Base-by-base conservation (phyloP, 1,284 basidiomycete genomes). In the Ustilago esculenta region DNA sequence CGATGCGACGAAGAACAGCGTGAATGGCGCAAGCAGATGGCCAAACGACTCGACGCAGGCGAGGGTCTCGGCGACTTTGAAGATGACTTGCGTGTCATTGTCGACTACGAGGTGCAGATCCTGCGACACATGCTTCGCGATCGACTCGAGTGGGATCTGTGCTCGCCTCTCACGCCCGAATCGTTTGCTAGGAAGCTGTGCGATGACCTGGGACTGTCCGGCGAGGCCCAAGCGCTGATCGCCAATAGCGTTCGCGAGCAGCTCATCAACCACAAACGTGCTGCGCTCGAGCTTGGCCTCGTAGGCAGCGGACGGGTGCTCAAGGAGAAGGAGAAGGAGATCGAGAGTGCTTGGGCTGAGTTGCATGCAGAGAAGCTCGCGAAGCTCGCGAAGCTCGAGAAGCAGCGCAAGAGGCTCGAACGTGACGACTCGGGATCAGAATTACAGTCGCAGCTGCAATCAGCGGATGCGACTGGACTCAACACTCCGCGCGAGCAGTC, bases 61-160 rank as follows among this genome's bases (percentile, higher is more conserved):
- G 24, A 54, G n/a, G 57, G 55, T 18, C 46, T 76, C 17, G 68
- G 66, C 30, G 73, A 74, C 11, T 65, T 56, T 15, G 77, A 81
- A 53, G 79, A 79, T 29, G 79, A 79, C 40, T 34, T 81, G 37
- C 61, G 77, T 10, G 79, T 80, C 33, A 77, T 77, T 40, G 72
- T 81, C 11, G 76, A 78, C 15, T 92, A 98, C 81, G 94, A 98
- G 83, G 92, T 98, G n/a, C 95, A 98, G 83, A 91, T 98, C 79
- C 90, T 90, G 41, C 91, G 90, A 17, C 87, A 93, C 81, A 92
- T 95, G 82, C 86, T 98, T 1, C 86, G 90, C 55, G 95, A 98
- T 84, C 91, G 94, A 70, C 92, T 98, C 75, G 96, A 98, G 83
- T 98, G 96, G 96, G 95, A 98, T 83, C 86, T 98, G 7, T 88